Conservation (phyloP, 2,329 filamentous ascomycete genomes). For the Hypoxylon sp. region DNA sequence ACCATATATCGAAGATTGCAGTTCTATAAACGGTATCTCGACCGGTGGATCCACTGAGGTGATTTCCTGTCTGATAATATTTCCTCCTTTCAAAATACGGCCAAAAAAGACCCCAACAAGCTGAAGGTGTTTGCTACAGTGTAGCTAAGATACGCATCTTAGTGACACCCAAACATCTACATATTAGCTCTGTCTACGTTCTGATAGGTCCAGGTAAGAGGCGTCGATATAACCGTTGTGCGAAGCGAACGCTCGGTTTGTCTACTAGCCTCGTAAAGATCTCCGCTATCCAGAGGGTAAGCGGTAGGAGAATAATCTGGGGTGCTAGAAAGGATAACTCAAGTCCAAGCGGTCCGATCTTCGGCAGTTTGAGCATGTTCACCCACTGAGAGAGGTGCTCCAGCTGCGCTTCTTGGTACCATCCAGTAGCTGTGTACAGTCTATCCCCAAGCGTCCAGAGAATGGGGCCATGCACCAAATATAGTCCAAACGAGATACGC, state of each 20-base stretch:
- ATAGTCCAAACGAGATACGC: conserved; percentile 72
- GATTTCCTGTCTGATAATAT: not conserved
- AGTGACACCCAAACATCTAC: not conserved
- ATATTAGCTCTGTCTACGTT: not conserved
- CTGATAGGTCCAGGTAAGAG: conserved; percentile 50
- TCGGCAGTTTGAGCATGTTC: conserved; percentile 67
- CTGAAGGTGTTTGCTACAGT: not conserved
- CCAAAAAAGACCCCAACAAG: not conserved
- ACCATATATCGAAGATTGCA: not conserved
- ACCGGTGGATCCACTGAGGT: conserved; percentile 7
- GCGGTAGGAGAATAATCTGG: conserved; percentile 70
- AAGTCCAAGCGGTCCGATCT: conserved; percentile 69
- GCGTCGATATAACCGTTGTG: conserved; percentile 68
- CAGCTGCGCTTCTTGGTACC: conserved; percentile 62
- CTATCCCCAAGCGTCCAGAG: conserved; percentile 72
- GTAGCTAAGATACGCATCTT: not conserved
- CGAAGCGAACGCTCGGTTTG: conserved; percentile 70
- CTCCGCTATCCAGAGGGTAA: conserved; percentile 71
- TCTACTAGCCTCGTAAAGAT: conserved; percentile 68
- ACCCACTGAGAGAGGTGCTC: conserved; percentile 69
- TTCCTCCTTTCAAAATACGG: not conserved
- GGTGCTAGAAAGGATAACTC: conserved; percentile 71
- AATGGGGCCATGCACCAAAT: conserved; percentile 74
- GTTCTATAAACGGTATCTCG: conserved; percentile 1
- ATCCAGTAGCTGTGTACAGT: conserved; percentile 72